Percentiles rank a stretch among this genome's conserved stretches.
Conservation (phyloP, 805 yeast species). For the Kodamaea restingae region DNA sequence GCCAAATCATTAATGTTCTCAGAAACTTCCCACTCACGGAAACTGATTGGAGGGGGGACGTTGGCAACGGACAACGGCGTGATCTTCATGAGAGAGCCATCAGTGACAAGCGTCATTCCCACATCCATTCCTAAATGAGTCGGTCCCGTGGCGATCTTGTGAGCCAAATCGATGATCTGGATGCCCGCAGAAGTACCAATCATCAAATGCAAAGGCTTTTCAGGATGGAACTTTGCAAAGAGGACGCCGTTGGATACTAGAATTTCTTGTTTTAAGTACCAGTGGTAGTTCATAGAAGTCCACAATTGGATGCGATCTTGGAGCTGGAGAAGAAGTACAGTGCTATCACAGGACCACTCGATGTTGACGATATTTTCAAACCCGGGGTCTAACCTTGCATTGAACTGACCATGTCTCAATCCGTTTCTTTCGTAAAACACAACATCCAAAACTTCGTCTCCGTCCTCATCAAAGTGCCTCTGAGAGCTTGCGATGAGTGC, state of each 20-base stretch:
- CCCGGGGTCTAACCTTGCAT: conserved; percentile 54
- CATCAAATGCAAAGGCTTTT: conserved; percentile 73
- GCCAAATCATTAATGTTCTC: conserved; percentile 62
- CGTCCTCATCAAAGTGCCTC: conserved; percentile 53
- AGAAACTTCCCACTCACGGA: conserved; percentile 54
- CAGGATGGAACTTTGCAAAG: conserved; percentile 80
- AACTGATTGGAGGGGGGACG: conserved; percentile 92
- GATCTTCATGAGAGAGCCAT: conserved; percentile 64
- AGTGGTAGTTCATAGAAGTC: conserved; percentile 90
- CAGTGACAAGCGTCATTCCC: conserved; percentile 79
- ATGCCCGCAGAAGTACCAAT: conserved; percentile 51
- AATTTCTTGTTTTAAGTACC: conserved; percentile 89
- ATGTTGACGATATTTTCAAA: conserved; percentile 45
- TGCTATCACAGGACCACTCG: conserved; percentile 80
- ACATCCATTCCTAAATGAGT: conserved; percentile 61
- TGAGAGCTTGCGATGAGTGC: conserved; percentile 80
- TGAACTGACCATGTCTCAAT: conserved; percentile 81
- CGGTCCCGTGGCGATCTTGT: conserved; percentile 64
- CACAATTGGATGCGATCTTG: conserved; percentile 70
- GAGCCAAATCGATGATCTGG: conserved; percentile 65
- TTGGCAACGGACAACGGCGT: conserved; percentile 84
- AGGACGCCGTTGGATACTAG: conserved; percentile 28
- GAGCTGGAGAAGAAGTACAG: conserved; percentile 67
- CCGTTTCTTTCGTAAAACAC: conserved; percentile 94
- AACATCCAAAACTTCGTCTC: conserved; percentile 45